phyloP scores from a whole-genome alignment of 441 rosid species.

The Adansonia madagascariensis region DNA sequence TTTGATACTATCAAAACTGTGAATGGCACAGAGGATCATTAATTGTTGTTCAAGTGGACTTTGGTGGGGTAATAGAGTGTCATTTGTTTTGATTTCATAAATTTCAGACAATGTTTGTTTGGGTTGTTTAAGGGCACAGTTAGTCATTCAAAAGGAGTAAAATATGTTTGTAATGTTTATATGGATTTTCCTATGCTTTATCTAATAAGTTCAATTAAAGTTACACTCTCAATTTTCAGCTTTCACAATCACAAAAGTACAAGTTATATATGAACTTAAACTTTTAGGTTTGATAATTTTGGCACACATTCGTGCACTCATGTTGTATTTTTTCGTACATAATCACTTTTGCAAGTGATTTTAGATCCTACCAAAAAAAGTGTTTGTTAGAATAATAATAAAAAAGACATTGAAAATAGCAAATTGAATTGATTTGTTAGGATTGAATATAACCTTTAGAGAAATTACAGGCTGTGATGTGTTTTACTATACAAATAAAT shows the following conservation, averaged over 20 bases:
- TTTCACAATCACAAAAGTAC: too few species aligned
- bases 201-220: conserved; percentile 27
- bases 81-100: conserved; percentile 17
- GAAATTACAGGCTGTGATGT: conserved; percentile 14
- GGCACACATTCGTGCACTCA: not conserved
- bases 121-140: not conserved
- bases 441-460: conserved; percentile 33
- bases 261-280: too few species aligned
- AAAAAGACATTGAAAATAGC: not conserved
- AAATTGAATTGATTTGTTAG: conserved; percentile 16
- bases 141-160: conserved; percentile 12
- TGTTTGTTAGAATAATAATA: too few species aligned
- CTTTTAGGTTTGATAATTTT: too few species aligned
- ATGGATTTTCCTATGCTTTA: conserved; percentile 28
- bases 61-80: conserved; percentile 22
- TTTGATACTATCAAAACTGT: not conserved
- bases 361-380: too few species aligned
- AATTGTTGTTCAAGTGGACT: not conserved
- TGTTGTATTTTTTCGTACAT: not conserved
- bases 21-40: not conserved
- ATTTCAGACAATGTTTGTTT: conserved; percentile 23
- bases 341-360: not conserved
- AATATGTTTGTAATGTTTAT: conserved; percentile 27
- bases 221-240: not conserved
- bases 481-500: conserved; percentile 33